These are phyloP conservation scores for Lipomyces yamadae DNA, from an alignment of 805 yeast genomes.

Conservation along the genomic window DNA sequence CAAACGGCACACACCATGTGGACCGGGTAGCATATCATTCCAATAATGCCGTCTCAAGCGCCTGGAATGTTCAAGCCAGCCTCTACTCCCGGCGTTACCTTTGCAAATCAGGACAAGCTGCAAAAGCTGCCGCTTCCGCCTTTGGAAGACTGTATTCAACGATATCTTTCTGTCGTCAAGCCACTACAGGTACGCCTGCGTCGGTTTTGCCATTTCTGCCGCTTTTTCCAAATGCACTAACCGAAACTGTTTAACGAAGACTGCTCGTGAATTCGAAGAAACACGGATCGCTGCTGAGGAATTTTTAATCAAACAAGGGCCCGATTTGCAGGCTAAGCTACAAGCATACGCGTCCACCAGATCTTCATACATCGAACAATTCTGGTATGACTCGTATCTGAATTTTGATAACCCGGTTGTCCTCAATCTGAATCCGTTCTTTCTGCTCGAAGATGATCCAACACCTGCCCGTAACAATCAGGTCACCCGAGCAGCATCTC, in stretches of 20 bases:
- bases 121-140: conserved; percentile 81
- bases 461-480: conserved; percentile 65
- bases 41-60: conserved; percentile 2
- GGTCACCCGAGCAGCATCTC: conserved; percentile 77
- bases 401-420: conserved; percentile 83
- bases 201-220: not conserved
- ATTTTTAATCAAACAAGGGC: conserved; percentile 61
- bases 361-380: conserved; percentile 86
- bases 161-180: conserved; percentile 67
- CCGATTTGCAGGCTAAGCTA: conserved; percentile 65
- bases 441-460: conserved; percentile 89
- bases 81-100: conserved; percentile 51
- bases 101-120: conserved; percentile 61
- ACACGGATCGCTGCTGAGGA: conserved; percentile 63
- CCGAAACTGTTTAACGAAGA: conserved; percentile 41
- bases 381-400: conserved; percentile 90
- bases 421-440: conserved; percentile 87
- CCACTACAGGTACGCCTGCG: conserved; percentile 62
- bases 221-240: not conserved
- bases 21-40: not conserved
- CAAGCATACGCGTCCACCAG: conserved; percentile 64
- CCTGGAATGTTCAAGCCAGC: not conserved
- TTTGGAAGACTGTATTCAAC: conserved; percentile 65
- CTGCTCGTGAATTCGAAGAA: conserved; percentile 66
- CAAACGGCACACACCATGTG: not conserved